These are phyloP conservation scores for Phytophthora pini DNA, from an alignment of 352 stramenopile species.

Conservation along the genomic window DNA sequence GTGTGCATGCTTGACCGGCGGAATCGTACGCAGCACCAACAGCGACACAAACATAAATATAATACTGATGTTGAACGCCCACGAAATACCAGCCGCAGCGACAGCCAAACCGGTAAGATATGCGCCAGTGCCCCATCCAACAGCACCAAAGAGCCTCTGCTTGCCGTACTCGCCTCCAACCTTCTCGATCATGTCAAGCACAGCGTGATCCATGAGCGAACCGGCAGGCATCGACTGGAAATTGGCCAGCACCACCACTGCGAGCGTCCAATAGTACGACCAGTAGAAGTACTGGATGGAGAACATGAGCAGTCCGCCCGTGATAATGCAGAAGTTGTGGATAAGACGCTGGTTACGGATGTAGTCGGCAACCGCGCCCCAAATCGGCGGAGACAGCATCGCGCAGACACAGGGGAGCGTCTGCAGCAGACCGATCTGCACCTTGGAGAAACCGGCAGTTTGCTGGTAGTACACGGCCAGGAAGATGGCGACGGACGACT, in stretches of 20 bases:
- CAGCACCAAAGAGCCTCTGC: conserved; percentile 74
- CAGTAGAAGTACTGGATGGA: conserved; percentile 55
- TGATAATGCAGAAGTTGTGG: conserved; percentile 65
- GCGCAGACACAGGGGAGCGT: conserved; percentile 64
- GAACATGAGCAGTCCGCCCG: conserved; percentile 64
- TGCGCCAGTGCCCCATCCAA: conserved; percentile 60
- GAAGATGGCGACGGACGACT: conserved; percentile 74
- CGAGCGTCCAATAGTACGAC: conserved; percentile 51
- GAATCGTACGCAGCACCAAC: conserved; percentile 58
- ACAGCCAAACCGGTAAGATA: conserved; percentile 70
- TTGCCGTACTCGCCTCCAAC: conserved; percentile 83
- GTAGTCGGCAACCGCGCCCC: conserved; percentile 66
- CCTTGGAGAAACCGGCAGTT: conserved; percentile 63
- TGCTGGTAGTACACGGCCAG: conserved; percentile 76
- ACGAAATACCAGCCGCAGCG: conserved; percentile 58
- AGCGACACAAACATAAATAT: conserved; percentile 58
- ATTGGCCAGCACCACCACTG: conserved; percentile 56
- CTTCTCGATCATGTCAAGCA: conserved; percentile 69
- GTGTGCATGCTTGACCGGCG: conserved; percentile 45
- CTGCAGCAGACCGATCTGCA: conserved; percentile 77
- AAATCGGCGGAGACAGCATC: conserved; percentile 70
- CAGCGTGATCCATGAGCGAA: conserved; percentile 71
- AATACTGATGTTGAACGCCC: conserved; percentile 70
- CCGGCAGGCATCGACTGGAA: conserved; percentile 58
- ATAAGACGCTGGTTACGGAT: conserved; percentile 63